Evolutionary conservation across 1,284 basidiomycete genomes (phyloP).

Genomic region (Ceratobasidium sp.): DNA sequence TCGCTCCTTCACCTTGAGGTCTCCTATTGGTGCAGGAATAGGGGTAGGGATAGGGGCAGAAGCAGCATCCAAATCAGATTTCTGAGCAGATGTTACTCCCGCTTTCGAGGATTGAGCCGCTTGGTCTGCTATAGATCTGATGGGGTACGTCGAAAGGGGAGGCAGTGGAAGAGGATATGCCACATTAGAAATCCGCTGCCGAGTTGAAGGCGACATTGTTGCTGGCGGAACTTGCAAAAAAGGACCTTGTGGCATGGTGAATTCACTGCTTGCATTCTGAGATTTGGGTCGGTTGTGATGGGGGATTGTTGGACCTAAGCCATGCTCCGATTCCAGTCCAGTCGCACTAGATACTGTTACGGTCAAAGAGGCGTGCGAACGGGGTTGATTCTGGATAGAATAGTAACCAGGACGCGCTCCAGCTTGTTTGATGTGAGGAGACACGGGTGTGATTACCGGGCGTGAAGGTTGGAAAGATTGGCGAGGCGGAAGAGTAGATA

Average conservation of each 20-base stretch:
- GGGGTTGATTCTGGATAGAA: conserved; percentile 1
- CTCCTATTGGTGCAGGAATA: neutral
- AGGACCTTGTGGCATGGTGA: neutral
- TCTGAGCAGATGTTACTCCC: neutral
- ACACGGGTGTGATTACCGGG: neutral
- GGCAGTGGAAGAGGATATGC: conserved; percentile 30
- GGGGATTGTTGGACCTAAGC: neutral
- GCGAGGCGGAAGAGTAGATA: neutral
- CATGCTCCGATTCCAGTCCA: neutral
- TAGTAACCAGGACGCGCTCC: conserved; percentile 1
- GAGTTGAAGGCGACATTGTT: conserved; percentile 26
- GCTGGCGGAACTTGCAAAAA: conserved; percentile 13
- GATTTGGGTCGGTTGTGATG: neutral
- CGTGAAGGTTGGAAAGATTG: neutral
- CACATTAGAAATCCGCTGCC: conserved; percentile 19
- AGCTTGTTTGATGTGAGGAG: neutral
- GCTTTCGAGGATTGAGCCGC: neutral
- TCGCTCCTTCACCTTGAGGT: conserved; percentile 9
- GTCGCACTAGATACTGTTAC: neutral
- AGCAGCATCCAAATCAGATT: neutral
- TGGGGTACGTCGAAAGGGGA: conserved; percentile 29
- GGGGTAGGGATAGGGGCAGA: neutral
- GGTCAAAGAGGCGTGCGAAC: neutral
- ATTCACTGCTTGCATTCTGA: neutral
- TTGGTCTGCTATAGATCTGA: conserved; percentile 12